Percentiles rank a stretch among this genome's conserved stretches.
Evolutionary conservation across 2,329 filamentous ascomycete species (phyloP).

Genomic region (Exophiala dermatitidis): DNA sequence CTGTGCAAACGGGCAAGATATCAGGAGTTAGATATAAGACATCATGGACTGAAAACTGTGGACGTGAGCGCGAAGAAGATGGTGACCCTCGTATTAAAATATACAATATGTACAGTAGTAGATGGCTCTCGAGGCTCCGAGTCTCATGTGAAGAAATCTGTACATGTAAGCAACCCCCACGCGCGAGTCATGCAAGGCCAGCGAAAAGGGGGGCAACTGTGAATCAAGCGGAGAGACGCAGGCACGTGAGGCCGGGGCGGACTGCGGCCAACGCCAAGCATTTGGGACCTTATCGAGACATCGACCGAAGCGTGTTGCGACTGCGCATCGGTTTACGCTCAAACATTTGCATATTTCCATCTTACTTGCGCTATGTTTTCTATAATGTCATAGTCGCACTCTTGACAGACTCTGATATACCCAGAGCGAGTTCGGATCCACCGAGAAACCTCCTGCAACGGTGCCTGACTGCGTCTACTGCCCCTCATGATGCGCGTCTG

Average conservation of each 20-base stretch:
- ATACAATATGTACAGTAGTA: too few relatives aligned
- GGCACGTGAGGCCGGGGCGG: constrained; percentile 3
- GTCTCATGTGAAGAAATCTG: too few relatives aligned
- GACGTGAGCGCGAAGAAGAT: too few relatives aligned
- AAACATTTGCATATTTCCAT: constrained; percentile 4
- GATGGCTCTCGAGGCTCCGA: too few relatives aligned
- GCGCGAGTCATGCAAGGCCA: not conserved
- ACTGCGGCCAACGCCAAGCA: constrained; percentile 1
- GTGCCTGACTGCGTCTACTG: constrained; percentile 3
- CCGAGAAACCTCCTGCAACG: not conserved
- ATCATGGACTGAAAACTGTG: too few relatives aligned
- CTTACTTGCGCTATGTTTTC: not conserved
- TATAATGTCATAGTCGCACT: not conserved
- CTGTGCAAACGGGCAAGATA: too few relatives aligned
- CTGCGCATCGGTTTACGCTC: constrained; percentile 6
- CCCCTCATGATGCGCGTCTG: constrained; percentile 25
- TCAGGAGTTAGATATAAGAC: too few relatives aligned
- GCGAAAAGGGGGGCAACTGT: not conserved
- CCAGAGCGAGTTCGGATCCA: constrained; percentile 2
- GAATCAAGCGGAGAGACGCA: not conserved
- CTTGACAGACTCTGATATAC: not conserved
- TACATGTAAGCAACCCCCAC: not conserved
- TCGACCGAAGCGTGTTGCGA: constrained; percentile 1
- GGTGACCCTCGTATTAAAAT: too few relatives aligned
- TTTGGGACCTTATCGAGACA: constrained; percentile 10